Base-by-base conservation (phyloP, 2,329 filamentous ascomycete genomes). In the Neophaeococcomyces aloes region DNA sequence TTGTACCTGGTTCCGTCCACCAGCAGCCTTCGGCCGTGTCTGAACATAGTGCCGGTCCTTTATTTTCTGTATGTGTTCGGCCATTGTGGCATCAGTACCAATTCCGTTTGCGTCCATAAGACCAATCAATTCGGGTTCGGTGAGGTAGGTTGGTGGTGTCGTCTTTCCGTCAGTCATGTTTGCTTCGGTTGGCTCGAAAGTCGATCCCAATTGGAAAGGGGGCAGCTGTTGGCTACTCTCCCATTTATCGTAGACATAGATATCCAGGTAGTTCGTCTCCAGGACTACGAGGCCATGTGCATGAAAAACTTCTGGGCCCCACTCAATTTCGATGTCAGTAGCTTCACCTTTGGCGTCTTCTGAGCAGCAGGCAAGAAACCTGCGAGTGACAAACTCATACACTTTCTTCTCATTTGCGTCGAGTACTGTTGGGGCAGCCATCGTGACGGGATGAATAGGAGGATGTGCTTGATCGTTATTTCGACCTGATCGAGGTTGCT, bases 91-190 rank as follows among this genome's bases (percentile, higher is more conserved):
- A 66, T 98, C 91, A 7, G 91, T 98, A 10, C 91, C 91, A 51
- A 98, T 98, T 2, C 91, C 91, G 59, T 98, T 98, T 34, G 86
- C 88, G 65, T 98, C 91, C 91, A 98, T 98, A 8, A 98, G 74
- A 2, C 83, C 83, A 59, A 98, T 94, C 19, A 98, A 71, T 60
- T 98, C 91, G 0, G 91, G 88, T 60, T 98, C 91, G 0, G 91
- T 96, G 23, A 98, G 72, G 59, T 94, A 95, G 17, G 74, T 77
- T 0, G 91, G 91, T 10, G 88, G 71, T 1, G 74, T 76, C 0
- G 91, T 98, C 62, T 93, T 83, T n/a, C 91, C 89, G 55, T 96
- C 87, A 1, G 77, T 80, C 65, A 98, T 86, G 55, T 83, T 79
- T 3, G 87, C 89, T 65, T 95, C 88, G 1, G 80, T 85, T 0